Conservation (phyloP, 2,329 filamentous ascomycete genomes). For the Zasmidium citrigriseum region DNA sequence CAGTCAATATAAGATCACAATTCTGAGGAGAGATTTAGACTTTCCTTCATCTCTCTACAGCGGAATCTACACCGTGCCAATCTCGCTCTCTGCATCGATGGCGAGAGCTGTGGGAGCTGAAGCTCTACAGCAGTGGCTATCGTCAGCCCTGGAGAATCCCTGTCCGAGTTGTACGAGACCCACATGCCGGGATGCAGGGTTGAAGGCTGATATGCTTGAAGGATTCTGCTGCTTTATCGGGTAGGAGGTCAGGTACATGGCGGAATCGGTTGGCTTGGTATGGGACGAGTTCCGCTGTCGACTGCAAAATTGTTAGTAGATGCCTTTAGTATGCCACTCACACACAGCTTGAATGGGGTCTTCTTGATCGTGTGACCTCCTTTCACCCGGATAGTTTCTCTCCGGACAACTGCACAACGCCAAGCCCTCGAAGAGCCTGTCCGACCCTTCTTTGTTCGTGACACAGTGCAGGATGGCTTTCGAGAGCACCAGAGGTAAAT, state of each 20-base stretch:
- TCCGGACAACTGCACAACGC: no score
- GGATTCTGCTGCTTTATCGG: slow-evolving; percentile 7
- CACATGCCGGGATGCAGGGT: neutral
- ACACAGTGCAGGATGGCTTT: no score
- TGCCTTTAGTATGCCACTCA: neutral
- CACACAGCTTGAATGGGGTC: no score
- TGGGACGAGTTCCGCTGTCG: neutral
- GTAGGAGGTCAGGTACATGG: slow-evolving; percentile 2
- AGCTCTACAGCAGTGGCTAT: no score
- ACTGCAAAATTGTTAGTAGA: neutral
- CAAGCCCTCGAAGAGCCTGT: no score
- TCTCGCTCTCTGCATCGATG: neutral
- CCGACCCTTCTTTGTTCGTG: no score
- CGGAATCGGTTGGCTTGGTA: neutral
- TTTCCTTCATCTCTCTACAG: neutral
- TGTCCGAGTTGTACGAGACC: neutral
- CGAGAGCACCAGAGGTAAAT: no score
- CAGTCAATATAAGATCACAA: no score
- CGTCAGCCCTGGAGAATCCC: neutral
- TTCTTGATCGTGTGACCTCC: no score
- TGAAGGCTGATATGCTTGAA: slow-evolving; percentile 2
- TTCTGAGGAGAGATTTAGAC: no score
- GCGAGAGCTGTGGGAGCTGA: neutral
- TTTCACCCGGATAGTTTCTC: no score
- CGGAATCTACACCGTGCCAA: neutral